These are phyloP conservation scores for Dryas integrifolia DNA, from an alignment of 331 rosid species.

Conservation along the genomic window DNA sequence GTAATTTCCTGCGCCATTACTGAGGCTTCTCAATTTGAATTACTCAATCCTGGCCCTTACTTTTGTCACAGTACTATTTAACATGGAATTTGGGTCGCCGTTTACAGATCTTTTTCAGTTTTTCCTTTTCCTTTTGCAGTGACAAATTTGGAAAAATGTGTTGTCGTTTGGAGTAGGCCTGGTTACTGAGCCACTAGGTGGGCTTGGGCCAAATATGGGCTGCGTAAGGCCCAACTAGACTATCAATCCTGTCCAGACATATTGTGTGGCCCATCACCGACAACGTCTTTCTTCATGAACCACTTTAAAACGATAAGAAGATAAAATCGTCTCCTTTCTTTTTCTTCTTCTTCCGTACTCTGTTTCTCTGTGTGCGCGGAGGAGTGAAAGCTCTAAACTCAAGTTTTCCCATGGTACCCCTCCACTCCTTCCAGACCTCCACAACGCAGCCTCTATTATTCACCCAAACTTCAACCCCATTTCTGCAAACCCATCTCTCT, in stretches of 20 bases:
- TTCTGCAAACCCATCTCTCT: constrained; percentile 25
- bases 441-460: constrained; percentile 29
- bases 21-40: background rate
- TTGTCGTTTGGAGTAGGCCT: too few relatives aligned
- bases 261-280: background rate
- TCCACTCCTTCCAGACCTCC: constrained; percentile 33
- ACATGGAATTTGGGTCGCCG: too few relatives aligned
- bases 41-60: background rate
- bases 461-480: constrained; percentile 18
- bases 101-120: too few relatives aligned
- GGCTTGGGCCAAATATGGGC: too few relatives aligned
- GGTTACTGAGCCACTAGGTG: too few relatives aligned
- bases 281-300: background rate
- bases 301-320: background rate
- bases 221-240: too few relatives aligned
- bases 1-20: background rate
- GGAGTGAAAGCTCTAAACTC: background rate
- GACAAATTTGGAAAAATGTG: too few relatives aligned
- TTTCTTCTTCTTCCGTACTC: background rate
- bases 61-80: background rate
- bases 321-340: background rate
- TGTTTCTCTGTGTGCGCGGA: background rate
- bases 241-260: too few relatives aligned
- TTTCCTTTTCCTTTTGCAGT: too few relatives aligned
- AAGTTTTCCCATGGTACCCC: constrained; percentile 48